Evolutionary conservation across 164 flowering plant genomes (phyloP).

Genomic region (Berberis thunbergii): DNA sequence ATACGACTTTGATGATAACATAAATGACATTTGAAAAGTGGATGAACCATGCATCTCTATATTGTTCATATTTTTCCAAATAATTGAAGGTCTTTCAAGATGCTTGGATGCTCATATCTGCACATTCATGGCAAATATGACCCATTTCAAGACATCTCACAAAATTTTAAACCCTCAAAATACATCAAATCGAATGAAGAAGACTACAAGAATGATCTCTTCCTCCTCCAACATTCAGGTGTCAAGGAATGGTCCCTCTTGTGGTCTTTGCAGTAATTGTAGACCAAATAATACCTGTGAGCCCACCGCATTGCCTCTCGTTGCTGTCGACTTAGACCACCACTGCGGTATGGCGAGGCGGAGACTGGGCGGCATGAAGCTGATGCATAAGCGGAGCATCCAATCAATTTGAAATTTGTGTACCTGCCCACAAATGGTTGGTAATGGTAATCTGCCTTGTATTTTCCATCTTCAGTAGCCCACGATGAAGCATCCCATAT

Average conservation of each 20-base stretch:
- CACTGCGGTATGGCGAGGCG: slow-evolving; percentile 57
- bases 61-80: too few relatives aligned
- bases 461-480: slow-evolving; percentile 89
- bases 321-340: slow-evolving; percentile 50
- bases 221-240: slow-evolving; percentile 52
- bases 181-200: too few relatives aligned
- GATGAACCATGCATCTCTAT: too few relatives aligned
- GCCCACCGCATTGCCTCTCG: slow-evolving; percentile 58
- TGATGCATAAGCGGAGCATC: slow-evolving; percentile 72
- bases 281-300: slow-evolving; percentile 47
- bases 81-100: too few relatives aligned
- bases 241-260: slow-evolving; percentile 70
- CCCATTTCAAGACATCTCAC: neutral
- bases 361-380: slow-evolving; percentile 54
- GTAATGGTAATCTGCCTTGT: slow-evolving; percentile 71
- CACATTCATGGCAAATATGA: neutral
- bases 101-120: neutral
- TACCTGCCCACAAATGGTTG: slow-evolving; percentile 72
- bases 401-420: slow-evolving; percentile 60
- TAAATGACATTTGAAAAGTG: too few relatives aligned
- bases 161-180: too few relatives aligned
- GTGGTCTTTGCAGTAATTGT: slow-evolving; percentile 65
- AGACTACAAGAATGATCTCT: too few relatives aligned
- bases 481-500: slow-evolving; percentile 90
- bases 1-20: too few relatives aligned